Percentiles rank a stretch among this genome's conserved stretches.
Evolutionary conservation across 257 asterid genomes (phyloP).

Genomic region (Galeopsis tetrahit): DNA sequence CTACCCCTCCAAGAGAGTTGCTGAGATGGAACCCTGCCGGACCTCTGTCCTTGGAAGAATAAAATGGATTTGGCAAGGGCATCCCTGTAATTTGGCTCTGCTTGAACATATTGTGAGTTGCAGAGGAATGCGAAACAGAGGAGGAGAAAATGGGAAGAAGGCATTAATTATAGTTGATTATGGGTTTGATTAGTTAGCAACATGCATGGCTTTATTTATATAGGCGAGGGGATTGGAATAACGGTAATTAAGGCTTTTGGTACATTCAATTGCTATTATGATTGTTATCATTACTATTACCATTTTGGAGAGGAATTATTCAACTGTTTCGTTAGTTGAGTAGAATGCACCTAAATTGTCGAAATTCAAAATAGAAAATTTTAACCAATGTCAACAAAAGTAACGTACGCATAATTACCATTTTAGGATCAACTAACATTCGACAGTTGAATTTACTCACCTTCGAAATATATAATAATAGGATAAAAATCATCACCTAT

Average conservation of each 20-base stretch:
- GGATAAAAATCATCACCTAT: too few species aligned
- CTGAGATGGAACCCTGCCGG: constrained; percentile 61
- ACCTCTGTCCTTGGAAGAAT: constrained; percentile 92
- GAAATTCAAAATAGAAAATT: neutral
- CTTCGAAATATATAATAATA: too few species aligned
- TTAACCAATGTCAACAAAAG: too few species aligned
- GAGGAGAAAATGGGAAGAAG: constrained; percentile 25
- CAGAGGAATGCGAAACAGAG: constrained; percentile 25
- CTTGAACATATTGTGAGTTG: constrained; percentile 35
- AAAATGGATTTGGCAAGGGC: constrained; percentile 81
- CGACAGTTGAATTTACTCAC: too few species aligned
- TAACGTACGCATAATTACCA: too few species aligned
- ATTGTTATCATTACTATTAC: neutral
- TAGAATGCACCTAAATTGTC: neutral
- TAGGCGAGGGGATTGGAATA: constrained; percentile 37
- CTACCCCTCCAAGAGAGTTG: neutral
- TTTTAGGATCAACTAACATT: neutral
- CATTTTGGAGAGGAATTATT: neutral
- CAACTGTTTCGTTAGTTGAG: neutral
- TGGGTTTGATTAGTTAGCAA: neutral
- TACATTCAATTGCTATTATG: constrained; percentile 12
- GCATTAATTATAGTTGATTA: constrained; percentile 47
- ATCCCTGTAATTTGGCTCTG: constrained; percentile 60
- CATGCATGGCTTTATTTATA: constrained; percentile 40
- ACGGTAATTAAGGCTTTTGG: constrained; percentile 58